Conservation (phyloP, 2,329 filamentous ascomycete species). For the Alternaria sp. region DNA sequence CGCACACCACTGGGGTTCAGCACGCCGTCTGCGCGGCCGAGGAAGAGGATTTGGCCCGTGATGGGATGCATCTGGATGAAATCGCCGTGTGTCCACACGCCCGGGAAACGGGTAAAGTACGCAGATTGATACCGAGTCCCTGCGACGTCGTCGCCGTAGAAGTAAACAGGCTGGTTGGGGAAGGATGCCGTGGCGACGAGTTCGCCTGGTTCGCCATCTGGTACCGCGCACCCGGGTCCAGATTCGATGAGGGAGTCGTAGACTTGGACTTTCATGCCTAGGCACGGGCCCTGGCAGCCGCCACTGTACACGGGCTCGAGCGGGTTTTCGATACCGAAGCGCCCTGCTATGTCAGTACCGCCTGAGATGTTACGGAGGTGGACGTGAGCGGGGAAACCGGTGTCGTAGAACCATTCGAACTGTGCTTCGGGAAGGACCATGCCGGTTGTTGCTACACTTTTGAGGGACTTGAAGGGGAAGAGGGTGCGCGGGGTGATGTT, state of each 20-base stretch:
- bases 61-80: conserved; percentile 74
- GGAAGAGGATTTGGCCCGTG: conserved; percentile 70
- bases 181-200: conserved; percentile 74
- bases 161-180: conserved; percentile 72
- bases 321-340: conserved; percentile 69
- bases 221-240: conserved; percentile 59
- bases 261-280: conserved; percentile 62
- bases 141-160: conserved; percentile 52
- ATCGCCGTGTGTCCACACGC: conserved; percentile 84
- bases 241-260: conserved; percentile 64
- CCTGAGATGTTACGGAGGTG: conserved; percentile 78
- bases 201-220: conserved; percentile 73
- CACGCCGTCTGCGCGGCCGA: conserved; percentile 77
- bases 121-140: conserved; percentile 54
- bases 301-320: conserved; percentile 70
- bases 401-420: conserved; percentile 82
- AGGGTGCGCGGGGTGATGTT: conserved; percentile 67
- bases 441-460: conserved; percentile 72
- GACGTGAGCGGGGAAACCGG: conserved; percentile 69
- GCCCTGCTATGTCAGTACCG: conserved; percentile 77
- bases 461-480: conserved; percentile 67
- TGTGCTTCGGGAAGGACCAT: conserved; percentile 81
- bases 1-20: conserved; percentile 80
- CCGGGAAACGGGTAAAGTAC: conserved; percentile 56
- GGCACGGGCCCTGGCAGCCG: conserved; percentile 60